Evolutionary conservation across 169 alveolate species (phyloP).

Genomic region (Plasmodium gaboni): DNA sequence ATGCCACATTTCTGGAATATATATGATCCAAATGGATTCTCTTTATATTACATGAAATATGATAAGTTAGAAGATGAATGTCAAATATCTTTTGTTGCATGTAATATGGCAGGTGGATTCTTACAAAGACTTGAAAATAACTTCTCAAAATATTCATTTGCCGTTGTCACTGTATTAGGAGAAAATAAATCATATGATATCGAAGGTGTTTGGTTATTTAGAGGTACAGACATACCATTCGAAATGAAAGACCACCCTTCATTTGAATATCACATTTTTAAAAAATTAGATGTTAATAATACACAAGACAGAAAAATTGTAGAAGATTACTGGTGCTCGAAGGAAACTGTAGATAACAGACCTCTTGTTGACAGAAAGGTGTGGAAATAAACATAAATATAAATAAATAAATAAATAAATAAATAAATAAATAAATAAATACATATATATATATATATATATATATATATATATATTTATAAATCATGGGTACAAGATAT

Average conservation of each 20-base stretch:
- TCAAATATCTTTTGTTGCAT: conserved; percentile 89
- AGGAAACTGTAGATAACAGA: conserved; percentile 91
- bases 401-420: background rate
- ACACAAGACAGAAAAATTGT: conserved; percentile 90
- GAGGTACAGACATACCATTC: conserved; percentile 94
- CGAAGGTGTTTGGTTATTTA: conserved; percentile 97
- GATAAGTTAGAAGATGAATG: conserved; percentile 96
- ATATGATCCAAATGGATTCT: conserved; percentile 92
- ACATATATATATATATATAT: too few species aligned
- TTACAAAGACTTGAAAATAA: conserved; percentile 94
- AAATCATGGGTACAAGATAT: too few species aligned
- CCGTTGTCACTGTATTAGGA: conserved; percentile 95
- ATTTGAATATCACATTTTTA: conserved; percentile 93
- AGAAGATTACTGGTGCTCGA: conserved; percentile 95
- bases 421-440: too few species aligned
- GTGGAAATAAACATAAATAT: conserved; percentile 86
- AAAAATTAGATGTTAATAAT: conserved; percentile 88
- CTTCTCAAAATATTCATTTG: conserved; percentile 95
- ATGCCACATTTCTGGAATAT: conserved; percentile 92
- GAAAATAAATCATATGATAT: conserved; percentile 93
- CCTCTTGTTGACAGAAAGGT: conserved; percentile 88
- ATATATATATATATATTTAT: too few species aligned
- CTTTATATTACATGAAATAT: conserved; percentile 94
- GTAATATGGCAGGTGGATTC: conserved; percentile 96
- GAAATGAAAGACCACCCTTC: conserved; percentile 96